phyloP scores from a whole-genome alignment of 257 asterid species.

The Solanum lycopersicoides region DNA sequence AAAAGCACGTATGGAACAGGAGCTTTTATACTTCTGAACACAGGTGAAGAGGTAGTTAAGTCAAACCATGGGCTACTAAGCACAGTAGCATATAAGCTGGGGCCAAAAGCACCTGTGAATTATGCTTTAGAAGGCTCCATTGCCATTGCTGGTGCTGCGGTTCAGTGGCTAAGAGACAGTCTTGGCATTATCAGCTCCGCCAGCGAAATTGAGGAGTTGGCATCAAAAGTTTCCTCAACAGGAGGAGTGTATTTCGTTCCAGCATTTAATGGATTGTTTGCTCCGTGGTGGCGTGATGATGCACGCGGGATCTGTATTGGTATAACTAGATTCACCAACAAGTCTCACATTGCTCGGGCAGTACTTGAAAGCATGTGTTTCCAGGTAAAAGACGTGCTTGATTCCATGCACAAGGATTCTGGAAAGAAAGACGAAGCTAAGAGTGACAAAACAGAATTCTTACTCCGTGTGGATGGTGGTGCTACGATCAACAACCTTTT shows the following conservation, averaged over 20 bases:
- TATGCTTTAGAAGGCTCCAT: conserved; percentile 96
- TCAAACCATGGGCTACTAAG: conserved; percentile 74
- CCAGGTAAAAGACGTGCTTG: conserved; percentile 89
- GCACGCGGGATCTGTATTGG: conserved; percentile 91
- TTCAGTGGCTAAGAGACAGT: conserved; percentile 92
- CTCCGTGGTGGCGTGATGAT: conserved; percentile 99
- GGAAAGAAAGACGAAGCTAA: conserved; percentile 51
- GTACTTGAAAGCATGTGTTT: conserved; percentile 98
- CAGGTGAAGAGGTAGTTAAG: conserved; percentile 52
- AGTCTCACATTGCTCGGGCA: conserved; percentile 88
- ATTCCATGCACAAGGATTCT: conserved; percentile 90
- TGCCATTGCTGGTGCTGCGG: conserved; percentile 98
- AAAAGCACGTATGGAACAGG: conserved; percentile 95
- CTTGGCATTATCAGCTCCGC: conserved; percentile 79
- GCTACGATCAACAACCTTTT: conserved; percentile 79
- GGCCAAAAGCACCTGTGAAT: conserved; percentile 70
- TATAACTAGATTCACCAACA: conserved; percentile 84
- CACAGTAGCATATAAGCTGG: conserved; percentile 81
- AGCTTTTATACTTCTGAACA: conserved; percentile 80
- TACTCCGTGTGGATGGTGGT: conserved; percentile 95
- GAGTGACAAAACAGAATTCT: conserved; percentile 43
- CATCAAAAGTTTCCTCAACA: conserved; percentile 49
- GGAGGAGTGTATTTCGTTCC: conserved; percentile 97
- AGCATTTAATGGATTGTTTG: conserved; percentile 89
- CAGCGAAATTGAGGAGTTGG: conserved; percentile 83